Conservation (phyloP, 106 monocot species). For the Xerophyta viscosa region DNA sequence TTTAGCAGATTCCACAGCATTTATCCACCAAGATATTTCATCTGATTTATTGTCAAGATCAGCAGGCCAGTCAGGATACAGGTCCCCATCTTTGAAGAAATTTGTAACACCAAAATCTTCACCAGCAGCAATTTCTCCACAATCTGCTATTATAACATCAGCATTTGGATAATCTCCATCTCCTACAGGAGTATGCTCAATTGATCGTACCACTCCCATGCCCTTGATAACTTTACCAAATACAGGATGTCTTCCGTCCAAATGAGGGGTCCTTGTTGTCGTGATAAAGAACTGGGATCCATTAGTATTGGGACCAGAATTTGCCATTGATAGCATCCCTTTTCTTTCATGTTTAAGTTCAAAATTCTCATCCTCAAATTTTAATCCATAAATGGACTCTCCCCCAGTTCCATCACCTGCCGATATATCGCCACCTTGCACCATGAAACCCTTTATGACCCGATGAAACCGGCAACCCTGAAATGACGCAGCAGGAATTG, state of each 20-base stretch:
- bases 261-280: slow-evolving; percentile 26
- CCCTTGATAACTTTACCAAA: slow-evolving; percentile 38
- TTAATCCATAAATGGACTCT: slow-evolving; percentile 31
- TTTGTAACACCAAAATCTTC: slow-evolving; percentile 56
- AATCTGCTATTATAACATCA: slow-evolving; percentile 3
- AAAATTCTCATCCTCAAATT: slow-evolving; percentile 37
- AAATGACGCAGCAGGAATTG: too few relatives aligned
- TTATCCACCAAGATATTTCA: slow-evolving; percentile 41
- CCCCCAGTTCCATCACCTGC: slow-evolving; percentile 30
- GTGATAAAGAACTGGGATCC: slow-evolving; percentile 35
- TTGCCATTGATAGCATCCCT: slow-evolving; percentile 41
- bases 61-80: slow-evolving; percentile 65
- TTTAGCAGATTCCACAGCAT: slow-evolving; percentile 35
- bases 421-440: slow-evolving; percentile 33
- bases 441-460: too few relatives aligned
- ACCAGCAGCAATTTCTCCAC: slow-evolving; percentile 32
- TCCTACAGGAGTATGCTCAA: slow-evolving; percentile 26
- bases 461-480: too few relatives aligned
- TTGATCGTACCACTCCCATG: slow-evolving; percentile 31
- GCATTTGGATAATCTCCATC: slow-evolving; percentile 19
- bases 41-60: slow-evolving; percentile 36
- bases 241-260: slow-evolving; percentile 35
- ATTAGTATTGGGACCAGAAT: slow-evolving; percentile 23
- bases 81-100: slow-evolving; percentile 84
- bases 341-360: slow-evolving; percentile 35